A percentile compares a stretch with the other conserved stretches of the same genome.
Evolutionary conservation across 2,329 filamentous ascomycete species (phyloP).

Genomic region (Coleophoma crateriformis): DNA sequence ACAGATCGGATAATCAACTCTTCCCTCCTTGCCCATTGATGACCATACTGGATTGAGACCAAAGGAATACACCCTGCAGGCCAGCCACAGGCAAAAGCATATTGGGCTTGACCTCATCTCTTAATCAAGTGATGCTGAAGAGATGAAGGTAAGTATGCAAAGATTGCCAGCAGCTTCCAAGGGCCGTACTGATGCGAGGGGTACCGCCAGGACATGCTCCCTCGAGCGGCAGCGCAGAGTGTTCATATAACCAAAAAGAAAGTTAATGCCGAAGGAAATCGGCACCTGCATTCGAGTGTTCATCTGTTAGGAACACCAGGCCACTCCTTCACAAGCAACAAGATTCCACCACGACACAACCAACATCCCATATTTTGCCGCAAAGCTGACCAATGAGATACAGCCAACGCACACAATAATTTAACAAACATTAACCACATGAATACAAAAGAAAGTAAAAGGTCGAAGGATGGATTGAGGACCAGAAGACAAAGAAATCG

Average conservation of each 20-base stretch:
- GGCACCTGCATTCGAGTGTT: slow-evolving; percentile 19
- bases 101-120: slow-evolving; percentile 9
- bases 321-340: slow-evolving; percentile 11
- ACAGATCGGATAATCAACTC: slow-evolving; percentile 23
- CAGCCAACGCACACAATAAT: slow-evolving; percentile 15
- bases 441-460: slow-evolving; percentile 24
- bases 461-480: slow-evolving; percentile 12
- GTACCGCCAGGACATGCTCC: slow-evolving; percentile 18
- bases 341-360: slow-evolving; percentile 12
- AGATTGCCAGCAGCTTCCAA: slow-evolving; percentile 19
- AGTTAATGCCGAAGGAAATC: slow-evolving; percentile 19
- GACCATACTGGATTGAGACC: slow-evolving; percentile 16
- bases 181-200: slow-evolving; percentile 18
- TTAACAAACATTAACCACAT: slow-evolving; percentile 27
- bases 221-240: slow-evolving; percentile 1
- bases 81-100: slow-evolving; percentile 23
- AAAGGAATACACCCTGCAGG: slow-evolving; percentile 15
- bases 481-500: slow-evolving; percentile 13
- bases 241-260: slow-evolving; percentile 20
- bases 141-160: slow-evolving; percentile 21
- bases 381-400: background rate
- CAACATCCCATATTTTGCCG: slow-evolving; percentile 13
- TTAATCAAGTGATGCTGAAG: slow-evolving; percentile 6
- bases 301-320: slow-evolving; percentile 22
- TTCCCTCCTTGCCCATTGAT: slow-evolving; percentile 17